Percentiles rank a stretch among this genome's conserved stretches.
phyloP scores from a whole-genome alignment of 805 yeast genomes.

The Barnettozyma siamensis region DNA sequence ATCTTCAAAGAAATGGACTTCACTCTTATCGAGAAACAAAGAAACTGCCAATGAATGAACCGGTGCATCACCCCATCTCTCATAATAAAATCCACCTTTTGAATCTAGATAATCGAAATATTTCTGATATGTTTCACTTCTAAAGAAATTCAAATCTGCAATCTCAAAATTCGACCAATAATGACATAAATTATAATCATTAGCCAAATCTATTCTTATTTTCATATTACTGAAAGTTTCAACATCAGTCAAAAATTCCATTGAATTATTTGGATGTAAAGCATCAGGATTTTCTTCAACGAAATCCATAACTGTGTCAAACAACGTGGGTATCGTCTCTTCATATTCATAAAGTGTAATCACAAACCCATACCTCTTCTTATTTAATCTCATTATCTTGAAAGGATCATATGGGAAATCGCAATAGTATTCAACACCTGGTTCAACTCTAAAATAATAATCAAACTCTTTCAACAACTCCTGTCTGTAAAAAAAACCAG shows the following conservation, averaged over 20 bases:
- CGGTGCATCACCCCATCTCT: conserved; percentile 96
- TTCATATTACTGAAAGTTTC: conserved; percentile 31
- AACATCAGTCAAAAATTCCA: conserved; percentile 51
- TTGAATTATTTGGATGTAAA: conserved; percentile 58
- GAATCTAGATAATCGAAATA: conserved; percentile 61
- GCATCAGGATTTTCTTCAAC: conserved; percentile 51
- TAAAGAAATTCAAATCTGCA: conserved; percentile 64
- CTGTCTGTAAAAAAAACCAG: conserved; percentile 85
- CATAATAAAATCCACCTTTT: conserved; percentile 76
- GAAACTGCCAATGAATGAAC: conserved; percentile 72
- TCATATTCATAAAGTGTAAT: conserved; percentile 76
- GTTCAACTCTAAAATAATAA: conserved; percentile 94
- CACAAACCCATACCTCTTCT: conserved; percentile 83
- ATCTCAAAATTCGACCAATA: conserved; percentile 88
- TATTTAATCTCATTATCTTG: conserved; percentile 65
- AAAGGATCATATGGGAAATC: conserved; percentile 89
- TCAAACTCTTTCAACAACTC: conserved; percentile 66
- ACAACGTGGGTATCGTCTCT: conserved; percentile 81
- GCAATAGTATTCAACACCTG: conserved; percentile 82
- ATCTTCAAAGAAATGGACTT: conserved; percentile 75
- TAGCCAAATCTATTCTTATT: conserved; percentile 29
- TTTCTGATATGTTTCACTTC: conserved; percentile 54
- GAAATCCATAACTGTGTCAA: conserved; percentile 66
- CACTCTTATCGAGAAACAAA: conserved; percentile 48
- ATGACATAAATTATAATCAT: conserved; percentile 74